Evolutionary conservation across 2,329 filamentous ascomycete genomes (phyloP).

Genomic region (Calonectria ilicicola): DNA sequence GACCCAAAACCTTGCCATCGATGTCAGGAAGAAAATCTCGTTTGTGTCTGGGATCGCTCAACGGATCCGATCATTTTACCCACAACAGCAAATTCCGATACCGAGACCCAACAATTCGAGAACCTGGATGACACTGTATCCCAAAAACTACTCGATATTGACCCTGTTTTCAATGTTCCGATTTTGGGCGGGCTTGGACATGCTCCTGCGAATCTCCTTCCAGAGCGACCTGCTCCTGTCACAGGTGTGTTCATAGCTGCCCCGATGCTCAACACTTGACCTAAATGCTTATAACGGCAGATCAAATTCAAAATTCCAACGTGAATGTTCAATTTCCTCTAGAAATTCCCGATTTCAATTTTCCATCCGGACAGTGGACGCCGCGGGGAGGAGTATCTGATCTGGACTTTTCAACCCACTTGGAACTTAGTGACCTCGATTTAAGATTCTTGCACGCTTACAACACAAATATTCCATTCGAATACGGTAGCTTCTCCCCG

Average conservation of each 20-base stretch:
- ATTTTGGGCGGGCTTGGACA: not conserved
- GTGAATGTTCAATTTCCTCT: not conserved
- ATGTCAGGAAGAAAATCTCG: not conserved
- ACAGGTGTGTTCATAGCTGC: not conserved
- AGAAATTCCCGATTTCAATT: not conserved
- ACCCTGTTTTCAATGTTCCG: not conserved
- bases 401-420: not conserved
- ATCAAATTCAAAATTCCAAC: not conserved
- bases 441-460: not conserved
- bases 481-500: not conserved
- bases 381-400: not conserved
- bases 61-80: not conserved
- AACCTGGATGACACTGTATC: not conserved
- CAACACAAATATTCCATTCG: constrained; percentile 3
- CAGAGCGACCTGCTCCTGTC: not conserved
- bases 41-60: not conserved
- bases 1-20: not conserved
- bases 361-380: not conserved
- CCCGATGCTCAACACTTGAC: not conserved
- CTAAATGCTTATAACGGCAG: not conserved
- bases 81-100: not conserved
- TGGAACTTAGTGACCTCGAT: constrained; percentile 1
- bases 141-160: not conserved
- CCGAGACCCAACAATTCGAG: not conserved
- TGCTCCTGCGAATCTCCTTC: not conserved